These are phyloP conservation scores for Salix purpurea DNA, from an alignment of 345 rosid species.

Conservation along the genomic window DNA sequence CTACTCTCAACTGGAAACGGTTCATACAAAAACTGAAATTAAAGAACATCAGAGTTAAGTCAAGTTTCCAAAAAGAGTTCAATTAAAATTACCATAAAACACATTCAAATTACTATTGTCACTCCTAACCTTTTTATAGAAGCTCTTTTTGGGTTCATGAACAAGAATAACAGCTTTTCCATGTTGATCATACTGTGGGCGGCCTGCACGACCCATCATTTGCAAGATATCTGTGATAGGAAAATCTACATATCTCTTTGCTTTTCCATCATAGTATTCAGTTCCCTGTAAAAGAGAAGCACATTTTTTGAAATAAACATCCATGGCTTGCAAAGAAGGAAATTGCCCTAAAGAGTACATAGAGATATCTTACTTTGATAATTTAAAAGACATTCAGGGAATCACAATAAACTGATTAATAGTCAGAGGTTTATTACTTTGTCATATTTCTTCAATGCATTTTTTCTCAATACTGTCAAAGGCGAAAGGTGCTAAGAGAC, in stretches of 20 bases:
- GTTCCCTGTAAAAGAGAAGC: conserved; percentile 60
- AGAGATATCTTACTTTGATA: neutral
- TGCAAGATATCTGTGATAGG: conserved; percentile 97
- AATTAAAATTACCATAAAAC: conserved; percentile 7
- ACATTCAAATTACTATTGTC: neutral
- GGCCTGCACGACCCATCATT: conserved; percentile 99
- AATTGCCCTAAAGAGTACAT: neutral
- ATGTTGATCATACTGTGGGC: conserved; percentile 97
- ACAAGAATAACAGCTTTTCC: conserved; percentile 99
- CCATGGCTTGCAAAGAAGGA: neutral
- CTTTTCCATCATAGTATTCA: conserved; percentile 89
- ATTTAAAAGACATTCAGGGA: neutral
- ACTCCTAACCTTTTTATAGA: conserved; percentile 76
- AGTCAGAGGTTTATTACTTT: neutral
- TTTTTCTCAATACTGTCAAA: too few species aligned
- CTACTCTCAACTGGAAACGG: conserved; percentile 99
- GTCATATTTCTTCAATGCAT: neutral
- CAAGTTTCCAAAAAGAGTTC: conserved; percentile 2
- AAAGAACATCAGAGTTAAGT: conserved; percentile 15
- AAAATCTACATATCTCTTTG: conserved; percentile 91
- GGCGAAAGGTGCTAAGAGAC: too few species aligned
- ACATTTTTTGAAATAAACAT: neutral
- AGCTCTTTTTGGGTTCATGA: conserved; percentile 97
- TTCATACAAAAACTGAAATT: conserved; percentile 83
- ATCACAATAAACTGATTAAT: neutral